Evolutionary conservation across 352 stramenopile genomes (phyloP), one percentile per base, ranked within the genome.

Genomic region (Pythium pectinolyticum): DNA sequence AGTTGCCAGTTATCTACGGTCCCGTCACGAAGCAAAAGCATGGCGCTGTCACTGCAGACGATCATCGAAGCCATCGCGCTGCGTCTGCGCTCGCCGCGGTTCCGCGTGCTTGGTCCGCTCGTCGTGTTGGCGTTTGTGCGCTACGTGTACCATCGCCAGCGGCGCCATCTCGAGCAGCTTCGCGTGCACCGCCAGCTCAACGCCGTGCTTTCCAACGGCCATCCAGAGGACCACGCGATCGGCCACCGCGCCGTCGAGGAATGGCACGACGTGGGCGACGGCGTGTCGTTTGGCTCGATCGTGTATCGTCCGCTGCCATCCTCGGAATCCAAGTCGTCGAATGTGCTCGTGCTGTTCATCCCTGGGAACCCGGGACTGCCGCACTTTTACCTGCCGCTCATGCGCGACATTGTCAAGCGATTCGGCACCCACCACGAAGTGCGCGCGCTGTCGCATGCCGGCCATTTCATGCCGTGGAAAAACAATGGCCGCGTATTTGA

Each of bases 401-500:
- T 90, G 83, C 77, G 80, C 25, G 65, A 80, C 59, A 40, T 92
- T 25, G 60, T 80, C 0, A 50, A 60, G 27, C 69, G 58, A 17
- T 66, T 78, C 25, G 72, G 67, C 39, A 61, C 63, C 6, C 63
- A 58, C 20, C 61, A 78, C 34, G 83, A 92, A 71, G 70, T 92
- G 30, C 79, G 82, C 27, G 77, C 74, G 46, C 49, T 92, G 15
- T 81, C 78, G 5, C 79, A 92, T 14, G 61, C 80, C 2, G 74
- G 81, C 30, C 83, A 92, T 55, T 88, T 77, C 52, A 78, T 86
- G 76, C 80, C 82, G 11, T 84, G 73, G 72, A 84, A 80, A 50
- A 88, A 89, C 70, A 74, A 75, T 43, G 65, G 67, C 41, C 69
- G 70, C 5, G 51, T 71, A 15, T 90, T 80, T 59, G 69, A 74